Evolutionary conservation across 2,329 filamentous ascomycete species (phyloP), one percentile per base, ranked within the genome.

Genomic region (Trichoderma sp.): DNA sequence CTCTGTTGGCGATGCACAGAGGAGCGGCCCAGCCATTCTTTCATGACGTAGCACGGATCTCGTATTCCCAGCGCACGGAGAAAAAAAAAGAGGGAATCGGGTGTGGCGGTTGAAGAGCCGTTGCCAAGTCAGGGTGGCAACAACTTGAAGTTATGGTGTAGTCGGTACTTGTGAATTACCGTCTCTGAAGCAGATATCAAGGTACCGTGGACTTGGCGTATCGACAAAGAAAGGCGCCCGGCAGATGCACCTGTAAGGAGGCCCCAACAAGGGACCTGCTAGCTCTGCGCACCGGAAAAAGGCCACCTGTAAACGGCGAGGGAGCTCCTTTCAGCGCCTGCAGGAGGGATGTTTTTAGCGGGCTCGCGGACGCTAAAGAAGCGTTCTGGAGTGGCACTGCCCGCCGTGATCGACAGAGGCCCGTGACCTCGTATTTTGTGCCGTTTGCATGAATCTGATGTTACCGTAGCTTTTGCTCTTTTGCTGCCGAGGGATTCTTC

Each of bases 1-100:
- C 49, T 59, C 55, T 39, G 32, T 54, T 61, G 49, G 26, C 37
- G 58, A 63, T 55, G 66, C 59, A 63, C 66, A 56, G 18, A 34
- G 39, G 54, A 59, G 63, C 39, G 28, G 34, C 43, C 39, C 59
- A 59, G 56, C 59, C 59, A 60, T 63, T 54, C 37, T 16, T 49
- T 28, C 43, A 73, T 74, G 73, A 72, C 70, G 73, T 73, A 70
- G 71, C 68, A 74, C 70, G 43, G 49, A 60, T 63, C 69, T 74
- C 73, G 73, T 73, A 73, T 73, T 71, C 66, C 56, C 69, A 49
- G 39, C 46, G 54, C 43, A 58, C 26, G 34, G 24, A 61, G 24
- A 49, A 49, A 59, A 59, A 34, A 59, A 34, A 51, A 34, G 39
- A 34, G 28, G 34, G 43, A 46, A 54, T 52, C 56, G 46, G 55